Evolutionary conservation across 1,284 basidiomycete species (phyloP), one percentile per base, ranked within the genome.

Genomic region (Cystobasidium sp.): DNA sequence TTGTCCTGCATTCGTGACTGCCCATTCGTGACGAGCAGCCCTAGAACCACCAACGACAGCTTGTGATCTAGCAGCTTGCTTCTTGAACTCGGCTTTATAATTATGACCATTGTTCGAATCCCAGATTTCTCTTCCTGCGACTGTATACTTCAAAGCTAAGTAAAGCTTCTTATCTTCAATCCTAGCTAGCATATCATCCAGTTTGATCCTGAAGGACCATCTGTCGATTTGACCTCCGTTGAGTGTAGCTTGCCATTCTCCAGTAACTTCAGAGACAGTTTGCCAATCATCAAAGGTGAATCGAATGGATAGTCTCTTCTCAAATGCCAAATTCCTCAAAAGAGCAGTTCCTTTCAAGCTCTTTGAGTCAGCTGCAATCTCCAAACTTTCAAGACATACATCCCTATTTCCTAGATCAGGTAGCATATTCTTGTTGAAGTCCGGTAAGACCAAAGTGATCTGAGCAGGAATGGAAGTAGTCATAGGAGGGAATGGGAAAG

Each of bases 261-360:
- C 94, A 0, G 90, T 88, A 59, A 97, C 92, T 83, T 98, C 95
- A 81, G 90, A 93, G 74, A 92, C 95, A 47, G 95, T 98, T 83
- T 94, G 92, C 95, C 96, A 98, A 80, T 86, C 87, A 82, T 98
- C 95, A 78, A 95, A 87, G 1, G 95, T 97, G 83, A 97, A 98
- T 51, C 95, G 89, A 24, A 93, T 88, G 9, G 89, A 91, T 72
- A 97, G 87, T 86, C 88, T 89, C 84, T 97, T 97, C 79, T 92
- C 87, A 83, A 89, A 97, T 3, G 92, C 88, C 59, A 97, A 81
- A 82, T 97, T 97, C 78, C 89, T 87, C 75, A 96, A 92, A 62
- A 89, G 88, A 46, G 94, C 87, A 49, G 86, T 85, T 22, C 95
- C 96, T 41, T 87, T 84, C 78, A 84, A 85, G 65, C 90, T 86